Evolutionary conservation across 2,329 filamentous ascomycete genomes (phyloP), one percentile per base, ranked within the genome.

Genomic region (Fusarium avenaceum): DNA sequence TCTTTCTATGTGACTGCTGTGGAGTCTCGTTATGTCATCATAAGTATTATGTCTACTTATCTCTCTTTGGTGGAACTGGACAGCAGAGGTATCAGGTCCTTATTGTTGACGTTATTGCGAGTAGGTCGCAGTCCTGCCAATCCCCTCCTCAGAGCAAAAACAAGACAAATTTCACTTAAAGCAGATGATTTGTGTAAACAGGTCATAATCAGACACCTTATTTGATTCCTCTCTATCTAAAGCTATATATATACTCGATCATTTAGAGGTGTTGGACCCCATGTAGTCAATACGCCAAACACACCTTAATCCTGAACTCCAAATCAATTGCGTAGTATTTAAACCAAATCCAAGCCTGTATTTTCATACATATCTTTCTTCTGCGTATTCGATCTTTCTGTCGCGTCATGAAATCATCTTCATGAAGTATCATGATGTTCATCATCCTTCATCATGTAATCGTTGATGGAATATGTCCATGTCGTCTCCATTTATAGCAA

Each of bases 401-500:
- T 52, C 35, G 26, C 20, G 14, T 56, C 32, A 19, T 48, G 38
- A 3, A 24, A 33, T 20, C 20, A 17, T 30, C 43, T 33, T 48
- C 47, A 40, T 57, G 22, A 44, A 56, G n/a, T 38, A 49, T 58
- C 44, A 28, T 44, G 17, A 32, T 24, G 7, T 42, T 39, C 32
- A 32, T 57, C 49, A 38, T 8, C 47, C 52, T 59, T 45, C 57
- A 38, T 67, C 51, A 17, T 53, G 38, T 43, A 49, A 38, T 63
- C 60, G 20, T 66, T 30, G 9, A 43, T 63, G 22, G 39, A 19
- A 52, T 38, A 13, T 57, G 32, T n/a, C 40, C 30, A 61, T 63
- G 15, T 45, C 22, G 19, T 53, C 32, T 56, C 26, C 43, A 22
- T 32, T 42, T 42, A 47, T 69, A 48, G 20, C 17, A 32, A 26